A percentile compares a stretch with the other conserved stretches of the same genome.
phyloP scores from a whole-genome alignment of 2,329 filamentous ascomycete genomes.

The Onygenales sp. region DNA sequence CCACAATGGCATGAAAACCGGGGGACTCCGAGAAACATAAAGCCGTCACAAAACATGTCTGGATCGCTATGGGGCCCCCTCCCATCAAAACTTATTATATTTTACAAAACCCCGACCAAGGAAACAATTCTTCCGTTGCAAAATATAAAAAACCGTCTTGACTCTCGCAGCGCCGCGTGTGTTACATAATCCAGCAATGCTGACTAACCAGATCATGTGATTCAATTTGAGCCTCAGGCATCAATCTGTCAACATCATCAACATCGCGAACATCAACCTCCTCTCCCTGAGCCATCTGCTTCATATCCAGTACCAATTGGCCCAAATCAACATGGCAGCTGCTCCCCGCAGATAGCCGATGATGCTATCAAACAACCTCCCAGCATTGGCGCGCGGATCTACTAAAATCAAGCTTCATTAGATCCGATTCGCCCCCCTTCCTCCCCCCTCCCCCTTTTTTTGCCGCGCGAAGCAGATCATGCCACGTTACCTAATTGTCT shows the following conservation, averaged over 20 bases:
- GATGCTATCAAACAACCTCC: not conserved
- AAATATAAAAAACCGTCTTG: too few relatives aligned
- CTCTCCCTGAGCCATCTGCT: too few relatives aligned
- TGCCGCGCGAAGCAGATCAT: slow-evolving; percentile 2
- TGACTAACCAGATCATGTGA: not conserved
- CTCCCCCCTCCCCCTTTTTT: not conserved
- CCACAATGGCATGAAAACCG: not conserved
- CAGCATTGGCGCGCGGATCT: not conserved
- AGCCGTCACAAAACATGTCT: not conserved
- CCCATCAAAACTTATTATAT: not conserved
- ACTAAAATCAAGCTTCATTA: not conserved
- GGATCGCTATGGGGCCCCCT: too few relatives aligned
- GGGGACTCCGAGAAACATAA: not conserved
- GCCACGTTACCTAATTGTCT: slow-evolving; percentile 5
- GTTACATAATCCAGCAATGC: not conserved
- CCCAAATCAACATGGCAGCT: too few relatives aligned
- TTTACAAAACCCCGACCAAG: not conserved
- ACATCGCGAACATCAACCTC: not conserved
- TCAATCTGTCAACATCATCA: not conserved
- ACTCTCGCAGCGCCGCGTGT: too few relatives aligned
- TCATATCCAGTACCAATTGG: too few relatives aligned
- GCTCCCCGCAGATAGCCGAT: too few relatives aligned
- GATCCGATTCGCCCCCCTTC: not conserved
- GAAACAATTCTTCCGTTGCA: too few relatives aligned
- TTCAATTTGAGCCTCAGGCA: not conserved